Conservation (phyloP, 352 stramenopile genomes). For the Pythium sp. region DNA sequence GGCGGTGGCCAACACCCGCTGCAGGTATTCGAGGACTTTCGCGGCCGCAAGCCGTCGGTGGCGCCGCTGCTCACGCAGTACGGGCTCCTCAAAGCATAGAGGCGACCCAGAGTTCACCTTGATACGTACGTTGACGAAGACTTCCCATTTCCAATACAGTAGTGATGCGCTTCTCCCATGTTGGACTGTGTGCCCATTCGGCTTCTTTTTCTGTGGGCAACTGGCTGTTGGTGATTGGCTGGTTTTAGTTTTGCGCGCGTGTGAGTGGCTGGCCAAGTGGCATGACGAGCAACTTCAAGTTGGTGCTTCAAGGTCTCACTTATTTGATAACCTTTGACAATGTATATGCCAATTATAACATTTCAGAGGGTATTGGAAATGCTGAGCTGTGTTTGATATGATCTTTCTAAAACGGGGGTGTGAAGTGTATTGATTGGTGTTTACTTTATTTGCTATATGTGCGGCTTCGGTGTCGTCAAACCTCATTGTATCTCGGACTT, state of each 20-base stretch:
- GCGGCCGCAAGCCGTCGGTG: constrained; percentile 91
- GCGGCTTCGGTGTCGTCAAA: neutral
- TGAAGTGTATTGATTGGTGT: neutral
- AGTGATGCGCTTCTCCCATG: neutral
- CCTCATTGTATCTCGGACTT: neutral
- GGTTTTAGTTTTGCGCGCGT: constrained; percentile 14
- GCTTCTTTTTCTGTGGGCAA: neutral
- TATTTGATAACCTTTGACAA: neutral
- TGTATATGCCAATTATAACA: neutral
- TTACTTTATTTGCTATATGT: neutral
- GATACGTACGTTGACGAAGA: neutral
- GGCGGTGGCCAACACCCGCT: constrained; percentile 86
- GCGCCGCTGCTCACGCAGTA: constrained; percentile 95
- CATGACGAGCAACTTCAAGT: constrained; percentile 11
- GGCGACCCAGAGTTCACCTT: neutral
- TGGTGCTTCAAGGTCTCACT: constrained; percentile 8
- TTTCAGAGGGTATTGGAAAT: neutral
- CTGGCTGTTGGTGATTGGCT: neutral
- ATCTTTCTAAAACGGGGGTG: neutral
- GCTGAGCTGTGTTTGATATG: neutral
- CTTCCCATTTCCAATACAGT: neutral
- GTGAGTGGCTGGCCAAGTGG: constrained; percentile 8
- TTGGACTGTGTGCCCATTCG: neutral
- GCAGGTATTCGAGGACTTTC: constrained; percentile 95
- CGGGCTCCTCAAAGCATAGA: constrained; percentile 56